Evolutionary conservation across 768 basidiomycete species (phyloP), one percentile per base, ranked within the genome.

Genomic region (Lactarius quietus): DNA sequence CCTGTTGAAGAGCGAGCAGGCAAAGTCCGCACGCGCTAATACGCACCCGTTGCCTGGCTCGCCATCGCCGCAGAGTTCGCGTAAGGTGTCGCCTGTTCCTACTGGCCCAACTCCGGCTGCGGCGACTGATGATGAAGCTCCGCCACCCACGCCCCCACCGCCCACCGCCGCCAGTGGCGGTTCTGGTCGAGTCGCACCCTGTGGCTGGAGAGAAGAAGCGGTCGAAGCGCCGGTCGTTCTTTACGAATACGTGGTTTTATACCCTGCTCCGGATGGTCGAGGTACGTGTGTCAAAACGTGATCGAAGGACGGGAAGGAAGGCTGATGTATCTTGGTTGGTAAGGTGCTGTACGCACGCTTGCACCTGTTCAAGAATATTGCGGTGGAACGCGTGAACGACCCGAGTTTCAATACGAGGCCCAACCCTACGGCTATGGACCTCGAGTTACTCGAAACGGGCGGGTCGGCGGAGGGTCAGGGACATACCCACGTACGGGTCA

Each of bases 341-440:
- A 98, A 98, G 95, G 79, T 93, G 29, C 75, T 97, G 12, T 95
- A 94, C 73, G 84, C 88, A 3, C 88, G 95, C 26, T 78, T 98
- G 48, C 76, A 81, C n/a, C 76, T 84, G 10, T 94, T 94, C 81
- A 95, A 95, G 76, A 77, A 78, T n/a, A 81, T 90, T 20, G 83
- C 86, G 2, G 75, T 80, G 3, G 81, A 84, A 33, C 71, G 82
- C 39, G 76, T 78, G 64, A 80, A 59, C 20, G 74, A 75, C 12
- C 66, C 69, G 5, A 66, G 72, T 17, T 68, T 68, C 33, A 65
- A 72, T 7, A 53, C 61, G 39, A 68, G 73, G 45, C 67, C 71
- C 3, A 76, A 81, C 65, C 72, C 80, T 31, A 59, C 78, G 31
- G 75, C 81, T 1, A 73, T 78, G 61, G 73, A 78, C 53, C 73